phyloP scores from a whole-genome alignment of 2,329 filamentous ascomycete genomes.

The Talaromyces sp. region DNA sequence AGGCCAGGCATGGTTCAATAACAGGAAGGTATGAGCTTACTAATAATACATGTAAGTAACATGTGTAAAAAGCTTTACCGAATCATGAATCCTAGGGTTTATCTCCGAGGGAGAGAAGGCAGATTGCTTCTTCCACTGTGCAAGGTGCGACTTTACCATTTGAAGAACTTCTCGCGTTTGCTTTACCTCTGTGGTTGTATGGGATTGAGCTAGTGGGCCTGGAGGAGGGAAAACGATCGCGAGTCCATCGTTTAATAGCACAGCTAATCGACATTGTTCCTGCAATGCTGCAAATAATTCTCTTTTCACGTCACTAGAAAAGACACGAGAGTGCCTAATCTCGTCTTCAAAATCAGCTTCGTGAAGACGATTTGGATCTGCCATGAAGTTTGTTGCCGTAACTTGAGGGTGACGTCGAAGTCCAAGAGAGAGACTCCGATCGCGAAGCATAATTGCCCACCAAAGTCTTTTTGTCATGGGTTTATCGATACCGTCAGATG shows the following conservation, averaged over 20 bases:
- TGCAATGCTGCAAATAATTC: conserved; percentile 42
- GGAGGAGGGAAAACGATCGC: conserved; percentile 38
- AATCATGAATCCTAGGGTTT: conserved; percentile 29
- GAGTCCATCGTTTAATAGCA: conserved; percentile 44
- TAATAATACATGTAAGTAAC: conserved; percentile 50
- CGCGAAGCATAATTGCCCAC: conserved; percentile 52
- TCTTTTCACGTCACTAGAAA: conserved; percentile 41
- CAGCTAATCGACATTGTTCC: conserved; percentile 42
- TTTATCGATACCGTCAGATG: conserved; percentile 23
- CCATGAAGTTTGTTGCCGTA: conserved; percentile 42
- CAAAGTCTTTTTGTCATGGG: conserved; percentile 46
- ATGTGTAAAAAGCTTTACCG: conserved; percentile 42
- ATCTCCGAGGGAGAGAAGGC: conserved; percentile 7
- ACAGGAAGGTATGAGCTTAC: conserved; percentile 26
- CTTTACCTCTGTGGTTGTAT: conserved; percentile 3
- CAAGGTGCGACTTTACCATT: conserved; percentile 13
- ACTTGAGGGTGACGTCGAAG: conserved; percentile 49
- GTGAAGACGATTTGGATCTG: conserved; percentile 32
- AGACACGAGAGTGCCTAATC: conserved; percentile 41
- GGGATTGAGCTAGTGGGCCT: conserved; percentile 10
- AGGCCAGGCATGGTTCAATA: not conserved
- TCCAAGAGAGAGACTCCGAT: conserved; percentile 45
- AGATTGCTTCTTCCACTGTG: conserved; percentile 15
- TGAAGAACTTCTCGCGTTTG: not conserved
- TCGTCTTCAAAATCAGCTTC: conserved; percentile 44